phyloP scores from a whole-genome alignment of 805 yeast genomes.

The Scheffersomyces coipomensis region DNA sequence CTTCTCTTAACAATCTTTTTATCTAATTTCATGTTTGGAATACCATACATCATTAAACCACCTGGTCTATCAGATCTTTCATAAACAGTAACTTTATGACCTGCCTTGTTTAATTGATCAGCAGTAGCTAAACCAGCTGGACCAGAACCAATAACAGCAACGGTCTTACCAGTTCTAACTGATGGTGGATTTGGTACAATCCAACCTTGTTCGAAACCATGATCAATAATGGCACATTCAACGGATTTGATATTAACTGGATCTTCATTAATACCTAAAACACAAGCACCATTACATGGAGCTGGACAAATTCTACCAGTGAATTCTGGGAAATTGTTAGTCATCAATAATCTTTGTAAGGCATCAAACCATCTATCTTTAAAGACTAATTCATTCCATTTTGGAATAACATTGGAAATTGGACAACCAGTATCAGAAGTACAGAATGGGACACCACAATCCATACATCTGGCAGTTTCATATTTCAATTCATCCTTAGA shows the following conservation, averaged over 20 bases:
- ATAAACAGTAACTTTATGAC: constrained; percentile 86
- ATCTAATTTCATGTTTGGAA: constrained; percentile 98
- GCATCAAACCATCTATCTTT: constrained; percentile 95
- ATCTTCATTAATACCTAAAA: constrained; percentile 86
- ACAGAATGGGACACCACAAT: constrained; percentile 99
- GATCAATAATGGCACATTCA: constrained; percentile 94
- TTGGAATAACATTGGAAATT: constrained; percentile 93
- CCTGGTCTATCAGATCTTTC: constrained; percentile 96
- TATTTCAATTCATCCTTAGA: constrained; percentile 81
- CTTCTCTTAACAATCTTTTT: constrained; percentile 91
- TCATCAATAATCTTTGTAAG: constrained; percentile 84
- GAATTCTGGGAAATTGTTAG: constrained; percentile 98
- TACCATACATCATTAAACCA: constrained; percentile 97
- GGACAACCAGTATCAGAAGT: constrained; percentile 98
- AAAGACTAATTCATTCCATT: constrained; percentile 96
- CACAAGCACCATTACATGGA: constrained; percentile 96
- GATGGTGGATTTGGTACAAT: constrained; percentile 79
- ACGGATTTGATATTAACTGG: constrained; percentile 96
- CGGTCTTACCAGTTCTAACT: constrained; percentile 76
- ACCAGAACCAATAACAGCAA: constrained; percentile 93
- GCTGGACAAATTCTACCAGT: constrained; percentile 99
- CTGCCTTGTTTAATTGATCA: constrained; percentile 95
- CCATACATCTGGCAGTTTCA: constrained; percentile 99
- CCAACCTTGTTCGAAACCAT: constrained; percentile 97
- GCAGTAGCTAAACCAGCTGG: constrained; percentile 97